Base-by-base conservation (phyloP, 176 grass and related monocot genomes). In the Triticum timopheevii region DNA sequence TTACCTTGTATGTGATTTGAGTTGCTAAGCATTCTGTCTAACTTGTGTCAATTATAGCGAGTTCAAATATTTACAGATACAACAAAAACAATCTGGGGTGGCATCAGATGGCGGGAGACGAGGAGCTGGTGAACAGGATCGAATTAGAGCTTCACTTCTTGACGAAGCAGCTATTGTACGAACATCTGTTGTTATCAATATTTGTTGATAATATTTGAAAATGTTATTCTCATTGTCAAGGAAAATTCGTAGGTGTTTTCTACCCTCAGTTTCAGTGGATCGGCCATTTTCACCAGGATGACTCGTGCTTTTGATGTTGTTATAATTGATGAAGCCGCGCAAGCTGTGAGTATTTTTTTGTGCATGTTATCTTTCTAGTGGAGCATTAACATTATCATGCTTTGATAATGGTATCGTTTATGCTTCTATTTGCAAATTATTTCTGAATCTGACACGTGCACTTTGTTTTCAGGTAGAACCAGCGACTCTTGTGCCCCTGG, bases 271-370 rank as follows among this genome's bases (percentile, higher is more conserved):
- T 98, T 98, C 76, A 98, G 96, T 77, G 96, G 96, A 59, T 95
- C 92, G 13, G 82, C 92, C 67, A 67, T 90, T 84, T 95, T 98
- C 54, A 95, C 82, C 83, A 95, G 90, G 83, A 95, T 95, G 96
- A 82, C 75, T 73, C 93, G 93, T 70, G 69, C 78, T 65, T 98
- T 98, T 82, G 96, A 98, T 92, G 90, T 98, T 68, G 92, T 98
- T 83, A 98, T 98, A 90, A 98, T 98, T 91, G 96, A 98, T 91
- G 96, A 98, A 95, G 96, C 96, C 73, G 93, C 96, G 64, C 93
- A 98, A 95, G 96, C 96, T 86, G 96, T 98, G 91, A 92, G 90
- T 83, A 42, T 68, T 38, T 76, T 59, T 62, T 86, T 80, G 8
- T 81, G 61, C 40, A 82, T 30, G 40, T 71, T 56, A 16, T 72